Conservation (phyloP, 176 grass and related monocot species). For the Rhynchospora breviuscula region DNA sequence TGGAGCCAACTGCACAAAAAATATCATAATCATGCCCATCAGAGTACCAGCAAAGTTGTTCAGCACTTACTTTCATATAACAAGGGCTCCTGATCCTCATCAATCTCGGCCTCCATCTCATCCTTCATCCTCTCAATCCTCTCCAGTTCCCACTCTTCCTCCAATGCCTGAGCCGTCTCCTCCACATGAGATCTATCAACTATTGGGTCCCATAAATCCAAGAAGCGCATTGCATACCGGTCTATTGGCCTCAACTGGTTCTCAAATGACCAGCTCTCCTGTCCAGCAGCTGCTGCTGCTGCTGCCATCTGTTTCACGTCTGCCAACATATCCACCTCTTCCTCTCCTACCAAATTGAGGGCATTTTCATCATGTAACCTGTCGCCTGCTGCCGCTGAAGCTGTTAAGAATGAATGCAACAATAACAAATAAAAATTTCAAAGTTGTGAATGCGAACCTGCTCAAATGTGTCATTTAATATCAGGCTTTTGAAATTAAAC, state of each 20-base stretch:
- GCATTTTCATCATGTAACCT: conserved; percentile 61
- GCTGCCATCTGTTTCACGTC: conserved; percentile 98
- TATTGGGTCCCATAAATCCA: conserved; percentile 94
- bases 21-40: not conserved
- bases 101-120: conserved; percentile 96
- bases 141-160: conserved; percentile 99
- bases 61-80: conserved; percentile 76
- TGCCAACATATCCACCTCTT: conserved; percentile 96
- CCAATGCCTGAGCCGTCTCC: conserved; percentile 65
- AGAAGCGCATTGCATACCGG: conserved; percentile 94
- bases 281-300: conserved; percentile 83
- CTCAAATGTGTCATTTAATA: not conserved
- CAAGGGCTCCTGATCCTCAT: conserved; percentile 96
- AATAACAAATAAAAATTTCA: not conserved
- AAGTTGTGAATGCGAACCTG: not conserved
- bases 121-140: conserved; percentile 97
- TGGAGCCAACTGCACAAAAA: not conserved
- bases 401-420: not conserved
- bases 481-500: not conserved
- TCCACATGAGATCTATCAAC: conserved; percentile 64
- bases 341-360: conserved; percentile 68
- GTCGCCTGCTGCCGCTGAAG: conserved; percentile 1
- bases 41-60: not conserved
- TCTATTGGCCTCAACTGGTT: conserved; percentile 96
- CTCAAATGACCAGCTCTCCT: conserved; percentile 93